Evolutionary conservation across 2,329 filamentous ascomycete genomes (phyloP).

Genomic region (Nothophaeocryptopus gaeumannii): DNA sequence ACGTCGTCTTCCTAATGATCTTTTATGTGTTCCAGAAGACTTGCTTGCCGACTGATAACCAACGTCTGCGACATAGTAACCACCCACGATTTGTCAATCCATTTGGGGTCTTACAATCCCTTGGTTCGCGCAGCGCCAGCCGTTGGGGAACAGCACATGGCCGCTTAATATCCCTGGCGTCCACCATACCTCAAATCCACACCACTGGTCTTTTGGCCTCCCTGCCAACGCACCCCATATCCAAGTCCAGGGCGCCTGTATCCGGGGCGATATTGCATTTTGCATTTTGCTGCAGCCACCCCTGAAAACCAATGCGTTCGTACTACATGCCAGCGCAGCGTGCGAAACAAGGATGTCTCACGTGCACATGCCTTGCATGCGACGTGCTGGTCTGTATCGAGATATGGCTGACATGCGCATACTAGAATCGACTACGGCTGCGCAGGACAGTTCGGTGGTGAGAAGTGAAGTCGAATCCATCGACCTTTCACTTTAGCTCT

Average conservation of each 20-base stretch:
- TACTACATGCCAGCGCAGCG: neutral
- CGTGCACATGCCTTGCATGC: too few relatives aligned
- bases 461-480: too few relatives aligned
- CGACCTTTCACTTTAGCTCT: too few relatives aligned
- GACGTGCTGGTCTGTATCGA: too few relatives aligned
- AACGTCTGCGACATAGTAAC: neutral
- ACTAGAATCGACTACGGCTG: too few relatives aligned
- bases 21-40: neutral
- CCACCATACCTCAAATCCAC: neutral
- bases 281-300: neutral
- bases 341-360: too few relatives aligned
- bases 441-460: too few relatives aligned
- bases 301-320: neutral
- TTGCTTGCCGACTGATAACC: neutral
- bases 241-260: neutral
- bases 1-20: neutral
- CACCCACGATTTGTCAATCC: neutral
- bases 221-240: conserved; percentile 3
- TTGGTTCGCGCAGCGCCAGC: neutral
- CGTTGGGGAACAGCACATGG: neutral
- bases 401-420: too few relatives aligned
- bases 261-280: neutral
- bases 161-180: neutral
- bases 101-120: neutral
- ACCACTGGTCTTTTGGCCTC: neutral